Base-by-base conservation (phyloP, 306 rosid species). In the Glycine tomentella region DNA sequence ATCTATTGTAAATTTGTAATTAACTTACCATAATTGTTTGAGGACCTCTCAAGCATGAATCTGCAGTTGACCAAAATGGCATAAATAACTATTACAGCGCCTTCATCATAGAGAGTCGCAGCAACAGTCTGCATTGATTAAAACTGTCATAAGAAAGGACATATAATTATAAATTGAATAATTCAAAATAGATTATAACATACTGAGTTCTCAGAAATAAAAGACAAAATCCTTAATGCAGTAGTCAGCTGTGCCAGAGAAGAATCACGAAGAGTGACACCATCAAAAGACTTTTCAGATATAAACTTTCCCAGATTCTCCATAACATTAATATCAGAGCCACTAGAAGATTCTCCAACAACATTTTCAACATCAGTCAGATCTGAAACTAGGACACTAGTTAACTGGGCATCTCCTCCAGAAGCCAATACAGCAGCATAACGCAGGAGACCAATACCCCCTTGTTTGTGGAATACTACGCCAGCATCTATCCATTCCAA, bases 401-500 rank as follows among this genome's bases (percentile, higher is more conserved):
- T 93, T 80, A 92, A 89, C 83, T 93, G 95, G 44, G 97, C 99
- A 87, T 95, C 99, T 76, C 97, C 97, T 77, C 97, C 99, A 45
- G 99, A 93, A 86, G 91, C 98, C 87, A 95, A 84, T 65, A 90
- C 90, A 70, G 99, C 98, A 86, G 97, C 97, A 84, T 91, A 93
- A 58, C 96, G 93, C 42, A 93, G 85, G 80, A 95, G 94, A 77
- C 99, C 98, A 76, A 88, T 81, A 46, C 90, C 93, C 80, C 99
- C 99, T 83, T 92, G 92, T 87, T 91, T 95, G 82, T 95, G 90
- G 85, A 90, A 95, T 63, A 95, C 90, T 48, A 95, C 93, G 44
- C 96, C 96, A 85, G 97, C 97, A 85, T 95, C 99, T 77, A 93
- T 93, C 99, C 97, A 93, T 86, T 95, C 99, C 91, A 95, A 87